phyloP scores from a whole-genome alignment of 495 filamentous ascomycete genomes.

The Niebla homalea region DNA sequence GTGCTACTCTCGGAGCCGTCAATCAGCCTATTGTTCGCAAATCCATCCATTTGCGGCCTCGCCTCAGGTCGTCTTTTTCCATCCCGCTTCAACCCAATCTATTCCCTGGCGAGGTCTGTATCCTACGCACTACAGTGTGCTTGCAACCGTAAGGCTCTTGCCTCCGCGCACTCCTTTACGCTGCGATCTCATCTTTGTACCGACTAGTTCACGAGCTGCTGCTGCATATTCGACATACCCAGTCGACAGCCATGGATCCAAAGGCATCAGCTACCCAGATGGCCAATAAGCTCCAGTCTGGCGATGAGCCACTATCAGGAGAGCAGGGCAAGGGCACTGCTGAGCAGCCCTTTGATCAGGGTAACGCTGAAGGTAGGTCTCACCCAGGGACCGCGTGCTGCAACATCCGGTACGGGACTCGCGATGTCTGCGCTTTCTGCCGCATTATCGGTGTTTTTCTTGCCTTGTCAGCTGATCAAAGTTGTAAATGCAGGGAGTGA shows the following conservation, averaged over 20 bases:
- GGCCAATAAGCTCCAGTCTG: constrained; percentile 3
- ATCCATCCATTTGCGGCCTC: not conserved
- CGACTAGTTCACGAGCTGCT: not conserved
- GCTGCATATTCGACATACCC: no score
- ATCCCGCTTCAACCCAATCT: not conserved
- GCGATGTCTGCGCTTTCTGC: not conserved
- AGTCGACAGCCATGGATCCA: not conserved
- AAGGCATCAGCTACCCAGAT: not conserved
- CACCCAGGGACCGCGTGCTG: not conserved
- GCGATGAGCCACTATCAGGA: constrained; percentile 12
- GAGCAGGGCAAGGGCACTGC: constrained; percentile 5
- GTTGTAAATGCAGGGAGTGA: not conserved
- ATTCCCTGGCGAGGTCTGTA: no score
- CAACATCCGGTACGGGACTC: not conserved
- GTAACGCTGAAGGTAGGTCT: constrained; percentile 10
- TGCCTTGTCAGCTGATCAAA: not conserved
- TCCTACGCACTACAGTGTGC: no score
- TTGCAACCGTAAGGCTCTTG: not conserved
- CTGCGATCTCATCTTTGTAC: not conserved
- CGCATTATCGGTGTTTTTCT: not conserved
- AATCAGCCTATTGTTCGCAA: not conserved
- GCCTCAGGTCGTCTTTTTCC: not conserved
- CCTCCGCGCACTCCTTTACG: not conserved
- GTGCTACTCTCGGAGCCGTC: no score
- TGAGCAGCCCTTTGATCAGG: constrained; percentile 9